These are phyloP conservation scores for Tetradesmus lagerheimii DNA, from an alignment of 139 green algal species.

Conservation along the genomic window DNA sequence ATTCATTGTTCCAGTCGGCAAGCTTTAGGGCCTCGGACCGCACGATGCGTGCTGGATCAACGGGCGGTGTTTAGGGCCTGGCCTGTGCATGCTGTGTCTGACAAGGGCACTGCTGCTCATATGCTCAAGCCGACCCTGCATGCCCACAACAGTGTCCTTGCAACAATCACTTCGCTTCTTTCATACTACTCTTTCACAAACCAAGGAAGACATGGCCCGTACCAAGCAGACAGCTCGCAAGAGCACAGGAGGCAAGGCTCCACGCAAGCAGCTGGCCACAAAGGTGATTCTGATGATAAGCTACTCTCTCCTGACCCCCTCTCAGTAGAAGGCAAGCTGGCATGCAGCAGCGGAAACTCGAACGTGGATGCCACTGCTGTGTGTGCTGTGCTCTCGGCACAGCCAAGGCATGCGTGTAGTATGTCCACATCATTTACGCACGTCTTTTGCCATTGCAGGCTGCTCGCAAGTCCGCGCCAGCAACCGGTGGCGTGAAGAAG, in stretches of 20 bases:
- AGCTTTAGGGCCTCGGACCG: neutral
- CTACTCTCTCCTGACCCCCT: neutral
- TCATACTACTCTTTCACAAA: neutral
- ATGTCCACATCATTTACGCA: neutral
- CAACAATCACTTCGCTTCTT: neutral
- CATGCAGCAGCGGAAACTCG: neutral
- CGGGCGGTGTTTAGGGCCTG: neutral
- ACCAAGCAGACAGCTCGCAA: slow-evolving; percentile 97
- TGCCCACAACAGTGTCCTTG: too few species aligned
- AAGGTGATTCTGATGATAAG: slow-evolving; percentile 66
- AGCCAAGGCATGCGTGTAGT: neutral
- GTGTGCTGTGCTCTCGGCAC: neutral
- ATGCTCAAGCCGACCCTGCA: neutral
- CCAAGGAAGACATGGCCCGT: slow-evolving; percentile 77
- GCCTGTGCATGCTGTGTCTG: neutral
- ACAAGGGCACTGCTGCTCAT: neutral
- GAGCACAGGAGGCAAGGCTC: slow-evolving; percentile 94
- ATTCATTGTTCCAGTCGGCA: neutral
- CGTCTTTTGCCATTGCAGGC: slow-evolving; percentile 58
- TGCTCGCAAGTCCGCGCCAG: slow-evolving; percentile 86
- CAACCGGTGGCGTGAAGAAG: slow-evolving; percentile 88
- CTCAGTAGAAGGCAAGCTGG: neutral
- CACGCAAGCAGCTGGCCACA: slow-evolving; percentile 92
- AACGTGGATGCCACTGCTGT: neutral
- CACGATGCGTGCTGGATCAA: neutral